Evolutionary conservation across 1,284 basidiomycete genomes (phyloP).

Genomic region (Cryptococcus hybrid): DNA sequence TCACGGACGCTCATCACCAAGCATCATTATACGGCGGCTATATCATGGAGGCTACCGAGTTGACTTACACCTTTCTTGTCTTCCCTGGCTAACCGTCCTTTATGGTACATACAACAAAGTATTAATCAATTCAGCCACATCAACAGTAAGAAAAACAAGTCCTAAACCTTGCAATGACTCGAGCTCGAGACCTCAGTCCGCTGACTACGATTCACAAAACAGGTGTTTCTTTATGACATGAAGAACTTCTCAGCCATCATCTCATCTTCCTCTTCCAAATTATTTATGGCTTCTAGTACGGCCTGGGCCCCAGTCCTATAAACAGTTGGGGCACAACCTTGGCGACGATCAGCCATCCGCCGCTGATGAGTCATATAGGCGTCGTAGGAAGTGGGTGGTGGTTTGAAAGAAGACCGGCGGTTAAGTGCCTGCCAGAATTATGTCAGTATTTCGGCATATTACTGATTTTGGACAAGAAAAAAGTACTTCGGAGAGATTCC

Average conservation of each 20-base stretch:
- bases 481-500: constrained; percentile 28
- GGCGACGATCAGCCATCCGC: constrained; percentile 23
- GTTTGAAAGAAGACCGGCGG: constrained; percentile 9
- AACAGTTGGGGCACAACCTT: constrained; percentile 10
- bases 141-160: no score
- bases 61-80: no score
- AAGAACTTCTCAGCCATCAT: constrained; percentile 45
- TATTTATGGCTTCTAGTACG: constrained; percentile 14
- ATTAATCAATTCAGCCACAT: no score
- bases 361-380: constrained; percentile 30
- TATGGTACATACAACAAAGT: no score
- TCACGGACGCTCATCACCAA: no score
- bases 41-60: no score
- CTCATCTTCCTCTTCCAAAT: constrained; percentile 35
- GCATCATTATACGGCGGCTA: no score
- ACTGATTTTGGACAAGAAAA: neutral
- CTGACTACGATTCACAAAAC: neutral
- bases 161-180: no score
- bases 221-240: constrained; percentile 24
- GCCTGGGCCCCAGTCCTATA: constrained; percentile 27
- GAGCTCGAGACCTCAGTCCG: neutral
- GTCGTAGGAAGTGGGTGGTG: constrained; percentile 37
- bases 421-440: constrained; percentile 10
- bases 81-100: no score
- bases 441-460: neutral